Evolutionary conservation across 1,284 basidiomycete species (phyloP).

Genomic region (Wolfiporia cocos): DNA sequence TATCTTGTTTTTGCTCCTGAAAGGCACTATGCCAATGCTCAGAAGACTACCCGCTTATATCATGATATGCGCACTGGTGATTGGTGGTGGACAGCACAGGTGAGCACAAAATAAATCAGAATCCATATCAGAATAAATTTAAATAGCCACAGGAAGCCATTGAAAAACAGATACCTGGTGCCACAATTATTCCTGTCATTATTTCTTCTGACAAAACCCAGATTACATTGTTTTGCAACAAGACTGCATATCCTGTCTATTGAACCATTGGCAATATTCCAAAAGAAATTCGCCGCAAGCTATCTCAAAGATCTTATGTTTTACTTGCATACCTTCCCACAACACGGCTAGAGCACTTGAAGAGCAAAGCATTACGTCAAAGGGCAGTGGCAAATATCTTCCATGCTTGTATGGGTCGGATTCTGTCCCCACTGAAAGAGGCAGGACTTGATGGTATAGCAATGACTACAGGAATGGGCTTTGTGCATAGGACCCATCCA

Average conservation of each 20-base stretch:
- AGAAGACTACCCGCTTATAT: no score
- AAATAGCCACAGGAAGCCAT: not conserved
- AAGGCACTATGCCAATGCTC: no score
- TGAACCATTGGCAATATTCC: conserved; percentile 38
- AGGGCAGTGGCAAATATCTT: conserved; percentile 11
- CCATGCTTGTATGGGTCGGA: conserved; percentile 14
- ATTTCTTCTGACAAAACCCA: conserved; percentile 34
- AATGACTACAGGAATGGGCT: not conserved
- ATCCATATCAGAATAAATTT: no score
- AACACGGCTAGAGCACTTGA: conserved; percentile 23
- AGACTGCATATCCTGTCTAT: conserved; percentile 34
- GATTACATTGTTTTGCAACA: conserved; percentile 28
- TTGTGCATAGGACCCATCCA: no score
- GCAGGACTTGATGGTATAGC: not conserved
- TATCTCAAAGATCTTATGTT: conserved; percentile 25
- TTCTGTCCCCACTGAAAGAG: not conserved
- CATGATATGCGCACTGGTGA: no score
- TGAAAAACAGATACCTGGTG: conserved; percentile 1
- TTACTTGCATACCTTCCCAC: conserved; percentile 33
- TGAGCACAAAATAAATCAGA: no score
- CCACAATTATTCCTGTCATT: conserved; percentile 3
- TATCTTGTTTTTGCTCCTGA: no score
- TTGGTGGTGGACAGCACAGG: no score
- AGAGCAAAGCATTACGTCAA: conserved; percentile 7
- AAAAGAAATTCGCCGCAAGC: conserved; percentile 29